Evolutionary conservation across 176 grass and related monocot species (phyloP).

Genomic region (Otatea glauca): DNA sequence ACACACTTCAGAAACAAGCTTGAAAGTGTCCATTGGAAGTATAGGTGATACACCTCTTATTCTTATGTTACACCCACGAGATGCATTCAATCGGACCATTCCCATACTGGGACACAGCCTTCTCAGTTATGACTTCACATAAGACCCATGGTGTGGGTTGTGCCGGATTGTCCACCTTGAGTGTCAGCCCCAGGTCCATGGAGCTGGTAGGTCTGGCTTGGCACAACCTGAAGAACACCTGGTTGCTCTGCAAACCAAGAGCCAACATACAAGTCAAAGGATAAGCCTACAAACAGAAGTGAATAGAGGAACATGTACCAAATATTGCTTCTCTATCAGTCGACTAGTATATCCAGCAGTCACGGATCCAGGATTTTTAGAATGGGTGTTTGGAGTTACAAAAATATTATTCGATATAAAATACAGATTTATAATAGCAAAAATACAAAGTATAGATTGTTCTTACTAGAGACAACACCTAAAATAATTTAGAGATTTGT

Average conservation of each 20-base stretch:
- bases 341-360: background rate
- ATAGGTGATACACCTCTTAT: slow-evolving; percentile 34
- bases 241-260: slow-evolving; percentile 67
- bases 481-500: too few relatives aligned
- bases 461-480: too few relatives aligned
- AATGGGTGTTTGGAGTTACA: too few relatives aligned
- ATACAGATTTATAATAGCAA: too few relatives aligned
- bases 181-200: slow-evolving; percentile 49
- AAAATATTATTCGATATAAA: too few relatives aligned
- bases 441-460: too few relatives aligned
- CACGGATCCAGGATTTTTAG: too few relatives aligned
- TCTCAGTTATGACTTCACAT: slow-evolving; percentile 30
- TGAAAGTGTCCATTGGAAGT: background rate
- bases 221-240: slow-evolving; percentile 76
- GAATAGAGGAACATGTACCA: background rate
- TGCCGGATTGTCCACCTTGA: background rate
- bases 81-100: slow-evolving; percentile 19
- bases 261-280: background rate
- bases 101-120: slow-evolving; percentile 9
- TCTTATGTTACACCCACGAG: slow-evolving; percentile 30
- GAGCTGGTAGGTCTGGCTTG: slow-evolving; percentile 64
- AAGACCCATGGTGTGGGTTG: slow-evolving; percentile 41
- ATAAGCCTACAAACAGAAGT: background rate
- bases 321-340: background rate
- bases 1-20: slow-evolving; percentile 30